Evolutionary conservation across 306 rosid genomes (phyloP).

Genomic region (Sechiopsis laciniata): DNA sequence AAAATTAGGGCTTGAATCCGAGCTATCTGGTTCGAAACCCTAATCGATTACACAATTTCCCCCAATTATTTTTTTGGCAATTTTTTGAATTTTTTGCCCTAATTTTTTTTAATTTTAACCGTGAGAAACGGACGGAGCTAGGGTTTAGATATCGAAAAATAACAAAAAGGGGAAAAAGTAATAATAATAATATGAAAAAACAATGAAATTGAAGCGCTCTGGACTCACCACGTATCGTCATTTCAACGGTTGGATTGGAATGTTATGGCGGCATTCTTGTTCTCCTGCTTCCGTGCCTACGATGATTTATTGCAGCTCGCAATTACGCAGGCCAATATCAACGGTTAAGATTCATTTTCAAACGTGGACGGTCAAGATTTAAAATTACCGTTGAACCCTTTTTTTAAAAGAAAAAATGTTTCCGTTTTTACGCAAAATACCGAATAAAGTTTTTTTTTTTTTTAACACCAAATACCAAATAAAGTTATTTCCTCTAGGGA

Average conservation of each 20-base stretch:
- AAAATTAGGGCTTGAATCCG: conserved; percentile 45
- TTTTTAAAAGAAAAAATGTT: neutral
- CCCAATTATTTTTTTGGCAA: conserved; percentile 31
- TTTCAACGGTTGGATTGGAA: conserved; percentile 22
- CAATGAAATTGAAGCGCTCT: neutral
- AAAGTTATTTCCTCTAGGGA: conserved; percentile 10
- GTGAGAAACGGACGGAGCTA: conserved; percentile 58
- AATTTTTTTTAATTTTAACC: conserved; percentile 33
- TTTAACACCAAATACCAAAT: too few species aligned
- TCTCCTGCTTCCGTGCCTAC: conserved; percentile 15
- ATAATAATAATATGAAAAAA: conserved; percentile 21
- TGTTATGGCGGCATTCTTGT: neutral
- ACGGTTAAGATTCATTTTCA: conserved; percentile 11
- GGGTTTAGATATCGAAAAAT: conserved; percentile 61
- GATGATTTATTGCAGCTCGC: neutral
- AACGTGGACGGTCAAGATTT: conserved; percentile 19
- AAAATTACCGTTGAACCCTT: neutral
- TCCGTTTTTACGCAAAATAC: conserved; percentile 6
- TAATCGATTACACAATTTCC: conserved; percentile 36
- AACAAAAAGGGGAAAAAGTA: conserved; percentile 17
- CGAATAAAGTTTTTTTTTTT: neutral
- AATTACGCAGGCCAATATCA: neutral
- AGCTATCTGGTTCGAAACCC: conserved; percentile 49
- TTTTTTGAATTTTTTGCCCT: conserved; percentile 20
- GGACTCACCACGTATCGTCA: conserved; percentile 28